Base-by-base conservation (phyloP, 176 grass and related monocot species). In the maize (Zea mays) region DNA sequence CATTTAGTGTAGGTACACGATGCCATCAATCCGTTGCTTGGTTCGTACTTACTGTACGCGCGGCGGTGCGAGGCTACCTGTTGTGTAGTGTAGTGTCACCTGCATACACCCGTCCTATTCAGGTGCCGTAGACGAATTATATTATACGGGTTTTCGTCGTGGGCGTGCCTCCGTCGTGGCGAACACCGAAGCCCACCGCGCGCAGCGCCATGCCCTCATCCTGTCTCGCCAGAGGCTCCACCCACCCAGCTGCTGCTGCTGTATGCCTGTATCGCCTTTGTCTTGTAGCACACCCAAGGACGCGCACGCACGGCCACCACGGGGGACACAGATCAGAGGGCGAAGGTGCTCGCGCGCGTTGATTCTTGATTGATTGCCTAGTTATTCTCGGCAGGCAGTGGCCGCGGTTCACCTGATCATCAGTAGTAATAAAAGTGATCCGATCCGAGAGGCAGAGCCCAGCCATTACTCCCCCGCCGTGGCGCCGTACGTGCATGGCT, bases 141-240 rank as follows among this genome's bases (percentile, higher is more conserved):
- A 27, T 27, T 27, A 27, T 20, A 45, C 38, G 44, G 68, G 77
- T 43, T 36, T 27, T 27, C 27, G 27, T 27, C 46, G 81, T 71
- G 71, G 81, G 68, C 20, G 76, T 84, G 81, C 76, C 70, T 55
- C 81, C 71, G 15, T 50, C 55, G 71, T 88, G 86, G 77, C 75
- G 57, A 84, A 81, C 86, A 84, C 19, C 4, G 69, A 65, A 58
- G 73, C 81, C 82, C 77, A 84, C 71, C 65, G 44, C 47, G 8
- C 65, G 44, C 47, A 10, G 56, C 64, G 20, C 40, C 65, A 58
- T 39, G 57, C 58, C 20, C 3, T 3, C 56, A 14, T 65, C 21
- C 72, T 81, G 56, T 76, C 86, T 47, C 14, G 36, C 64, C 61
- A 75, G 41, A 84, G 63, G 56, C 2, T 64, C 33, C 19, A 4